Conservation (phyloP, 768 basidiomycete species). For the Tylopilus sp. region DNA sequence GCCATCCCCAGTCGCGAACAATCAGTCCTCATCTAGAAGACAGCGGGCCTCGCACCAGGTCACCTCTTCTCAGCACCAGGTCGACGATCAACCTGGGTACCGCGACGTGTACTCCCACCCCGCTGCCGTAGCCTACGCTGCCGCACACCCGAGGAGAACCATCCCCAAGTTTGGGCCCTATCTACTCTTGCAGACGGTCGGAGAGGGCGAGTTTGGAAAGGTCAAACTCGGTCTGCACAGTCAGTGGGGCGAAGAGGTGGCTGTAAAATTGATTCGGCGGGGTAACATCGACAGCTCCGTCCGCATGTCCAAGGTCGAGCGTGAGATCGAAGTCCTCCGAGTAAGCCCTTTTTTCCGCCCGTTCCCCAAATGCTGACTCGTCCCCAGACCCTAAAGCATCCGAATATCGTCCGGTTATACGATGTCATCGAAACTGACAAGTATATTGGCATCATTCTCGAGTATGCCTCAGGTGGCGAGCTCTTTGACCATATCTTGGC, state of each 20-base stretch:
- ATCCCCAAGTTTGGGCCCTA: conserved; percentile 96
- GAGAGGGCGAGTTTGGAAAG: conserved; percentile 98
- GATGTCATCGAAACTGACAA: conserved; percentile 99
- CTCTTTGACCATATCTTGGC: conserved; percentile 99
- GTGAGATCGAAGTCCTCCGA: conserved; percentile 95
- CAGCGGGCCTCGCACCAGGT: conserved; percentile 75
- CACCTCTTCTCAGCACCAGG: conserved; percentile 47
- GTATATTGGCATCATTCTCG: conserved; percentile 98
- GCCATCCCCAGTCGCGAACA: conserved; percentile 42
- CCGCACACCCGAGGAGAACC: conserved; percentile 78
- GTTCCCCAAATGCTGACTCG: conserved; percentile 6
- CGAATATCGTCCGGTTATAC: conserved; percentile 96
- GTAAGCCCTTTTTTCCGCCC: conserved; percentile 43
- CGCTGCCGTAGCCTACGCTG: conserved; percentile 77
- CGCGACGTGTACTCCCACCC: conserved; percentile 83
- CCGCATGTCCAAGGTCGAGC: conserved; percentile 91
- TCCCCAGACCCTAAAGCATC: conserved; percentile 84
- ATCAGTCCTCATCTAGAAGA: conserved; percentile 45
- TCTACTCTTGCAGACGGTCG: conserved; percentile 90
- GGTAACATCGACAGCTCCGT: conserved; percentile 86
- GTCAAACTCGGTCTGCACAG: conserved; percentile 96
- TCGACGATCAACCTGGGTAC: conserved; percentile 46
- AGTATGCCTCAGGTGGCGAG: conserved; percentile 97
- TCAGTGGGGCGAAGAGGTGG: conserved; percentile 96
- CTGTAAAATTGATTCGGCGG: conserved; percentile 92